Conservation (phyloP, 495 filamentous ascomycete genomes). For the Aspergillus taichungensis region DNA sequence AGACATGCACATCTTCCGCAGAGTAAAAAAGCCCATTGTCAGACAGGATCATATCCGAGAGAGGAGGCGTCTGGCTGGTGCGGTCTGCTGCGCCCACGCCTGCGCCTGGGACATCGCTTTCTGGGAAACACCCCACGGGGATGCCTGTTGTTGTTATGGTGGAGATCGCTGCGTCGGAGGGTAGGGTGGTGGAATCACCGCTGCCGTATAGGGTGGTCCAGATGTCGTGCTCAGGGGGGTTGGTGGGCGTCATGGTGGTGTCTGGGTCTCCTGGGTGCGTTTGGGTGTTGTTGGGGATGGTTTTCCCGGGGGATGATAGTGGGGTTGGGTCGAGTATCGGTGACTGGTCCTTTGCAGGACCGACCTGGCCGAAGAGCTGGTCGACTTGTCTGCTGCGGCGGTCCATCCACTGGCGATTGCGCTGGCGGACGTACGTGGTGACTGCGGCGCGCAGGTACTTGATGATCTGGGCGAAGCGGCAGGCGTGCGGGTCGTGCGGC, state of each 20-base stretch:
- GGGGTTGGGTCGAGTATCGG: constrained; percentile 14
- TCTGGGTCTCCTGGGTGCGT: constrained; percentile 7
- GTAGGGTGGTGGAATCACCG: constrained; percentile 17
- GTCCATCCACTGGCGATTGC: constrained; percentile 30
- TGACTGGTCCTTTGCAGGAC: constrained; percentile 7
- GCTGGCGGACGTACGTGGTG: constrained; percentile 29
- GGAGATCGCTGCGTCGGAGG: constrained; percentile 39
- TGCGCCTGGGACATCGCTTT: constrained; percentile 24
- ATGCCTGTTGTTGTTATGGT: constrained; percentile 41
- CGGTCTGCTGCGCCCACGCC: neutral
- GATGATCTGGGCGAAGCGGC: constrained; percentile 55
- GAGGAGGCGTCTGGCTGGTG: constrained; percentile 25
- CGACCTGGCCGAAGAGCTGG: constrained; percentile 33
- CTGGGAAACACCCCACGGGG: constrained; percentile 32
- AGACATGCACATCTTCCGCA: constrained; percentile 31
- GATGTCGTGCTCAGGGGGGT: constrained; percentile 16
- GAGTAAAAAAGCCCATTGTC: constrained; percentile 34
- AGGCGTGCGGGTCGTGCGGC: constrained; percentile 55
- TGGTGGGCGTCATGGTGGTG: constrained; percentile 8
- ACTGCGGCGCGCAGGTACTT: constrained; percentile 52
- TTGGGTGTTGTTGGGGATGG: constrained; percentile 3
- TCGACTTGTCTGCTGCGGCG: constrained; percentile 30
- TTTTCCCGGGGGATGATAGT: constrained; percentile 18
- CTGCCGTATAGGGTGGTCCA: constrained; percentile 28
- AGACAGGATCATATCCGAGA: constrained; percentile 33